Conservation (phyloP, 1,284 basidiomycete species). For the Fomitopsis betulina region DNA sequence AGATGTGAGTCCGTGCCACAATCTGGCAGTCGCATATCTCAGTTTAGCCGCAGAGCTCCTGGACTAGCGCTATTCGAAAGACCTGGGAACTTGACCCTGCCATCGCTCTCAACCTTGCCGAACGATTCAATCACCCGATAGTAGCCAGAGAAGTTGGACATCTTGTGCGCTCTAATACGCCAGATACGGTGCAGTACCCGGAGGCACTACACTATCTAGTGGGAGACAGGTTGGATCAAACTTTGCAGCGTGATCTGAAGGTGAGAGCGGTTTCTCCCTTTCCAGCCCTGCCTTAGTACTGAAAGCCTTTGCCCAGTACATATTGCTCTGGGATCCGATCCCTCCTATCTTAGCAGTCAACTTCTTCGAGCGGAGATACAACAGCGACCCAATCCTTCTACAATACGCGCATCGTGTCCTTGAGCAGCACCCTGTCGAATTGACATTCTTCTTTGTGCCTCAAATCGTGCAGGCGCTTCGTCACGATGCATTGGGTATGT, state of each 20-base stretch:
- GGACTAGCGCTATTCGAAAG: constrained; percentile 65
- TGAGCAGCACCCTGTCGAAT: constrained; percentile 90
- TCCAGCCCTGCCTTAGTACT: neutral
- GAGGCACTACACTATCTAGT: constrained; percentile 82
- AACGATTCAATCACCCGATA: constrained; percentile 73
- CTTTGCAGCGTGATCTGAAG: constrained; percentile 66
- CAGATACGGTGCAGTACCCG: constrained; percentile 68
- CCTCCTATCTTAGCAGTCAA: constrained; percentile 85
- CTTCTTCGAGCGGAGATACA: constrained; percentile 83
- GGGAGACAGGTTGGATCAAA: constrained; percentile 62
- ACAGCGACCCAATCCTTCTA: constrained; percentile 81
- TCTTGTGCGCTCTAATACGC: constrained; percentile 73
- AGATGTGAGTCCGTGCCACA: constrained; percentile 41
- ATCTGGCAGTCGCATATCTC: neutral
- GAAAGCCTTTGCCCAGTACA: constrained; percentile 46
- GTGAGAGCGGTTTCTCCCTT: constrained; percentile 33
- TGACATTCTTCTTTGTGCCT: constrained; percentile 99
- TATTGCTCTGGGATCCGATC: constrained; percentile 86
- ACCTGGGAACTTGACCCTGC: constrained; percentile 85
- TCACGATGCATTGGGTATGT: constrained; percentile 76
- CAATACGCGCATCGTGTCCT: constrained; percentile 98
- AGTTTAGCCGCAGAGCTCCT: constrained; percentile 48
- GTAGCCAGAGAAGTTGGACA: constrained; percentile 70
- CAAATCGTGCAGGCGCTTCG: constrained; percentile 97
- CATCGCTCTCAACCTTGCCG: constrained; percentile 79